phyloP scores from a whole-genome alignment of 495 filamentous ascomycete genomes.

The Bacidia gigantensis region DNA sequence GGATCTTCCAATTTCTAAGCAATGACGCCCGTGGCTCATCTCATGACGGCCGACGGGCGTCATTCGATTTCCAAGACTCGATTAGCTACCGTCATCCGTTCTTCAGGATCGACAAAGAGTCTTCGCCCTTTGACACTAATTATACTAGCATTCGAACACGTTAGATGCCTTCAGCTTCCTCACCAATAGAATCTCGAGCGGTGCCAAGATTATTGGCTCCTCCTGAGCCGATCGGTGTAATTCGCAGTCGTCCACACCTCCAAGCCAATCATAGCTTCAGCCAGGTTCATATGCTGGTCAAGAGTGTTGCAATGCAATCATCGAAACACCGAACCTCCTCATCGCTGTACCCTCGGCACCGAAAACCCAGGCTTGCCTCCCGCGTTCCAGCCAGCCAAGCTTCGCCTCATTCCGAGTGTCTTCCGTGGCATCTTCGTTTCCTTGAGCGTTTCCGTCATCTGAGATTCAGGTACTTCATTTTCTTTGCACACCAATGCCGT shows the following conservation, averaged over 20 bases:
- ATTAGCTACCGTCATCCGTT: background rate
- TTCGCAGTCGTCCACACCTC: no score
- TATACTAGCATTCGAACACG: no score
- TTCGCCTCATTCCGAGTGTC: constrained; percentile 45
- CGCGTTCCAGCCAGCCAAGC: constrained; percentile 42
- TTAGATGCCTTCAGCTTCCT: no score
- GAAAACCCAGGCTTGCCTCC: constrained; percentile 14
- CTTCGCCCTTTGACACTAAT: background rate
- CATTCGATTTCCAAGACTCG: background rate
- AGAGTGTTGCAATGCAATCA: no score
- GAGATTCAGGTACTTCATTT: background rate
- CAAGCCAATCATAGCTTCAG: no score
- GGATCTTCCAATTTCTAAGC: background rate
- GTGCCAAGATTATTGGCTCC: no score
- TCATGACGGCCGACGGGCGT: background rate
- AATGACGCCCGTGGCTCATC: background rate
- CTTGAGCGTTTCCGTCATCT: background rate
- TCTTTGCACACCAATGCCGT: background rate
- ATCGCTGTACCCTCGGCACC: constrained; percentile 6
- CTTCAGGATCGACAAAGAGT: background rate
- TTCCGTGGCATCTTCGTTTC: constrained; percentile 20
- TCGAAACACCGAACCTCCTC: no score
- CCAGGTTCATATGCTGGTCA: no score
- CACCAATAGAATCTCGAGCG: no score
- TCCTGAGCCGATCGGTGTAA: no score